These are phyloP conservation scores for Termitomyces sp. DNA, from an alignment of 768 basidiomycete species.

Conservation along the genomic window DNA sequence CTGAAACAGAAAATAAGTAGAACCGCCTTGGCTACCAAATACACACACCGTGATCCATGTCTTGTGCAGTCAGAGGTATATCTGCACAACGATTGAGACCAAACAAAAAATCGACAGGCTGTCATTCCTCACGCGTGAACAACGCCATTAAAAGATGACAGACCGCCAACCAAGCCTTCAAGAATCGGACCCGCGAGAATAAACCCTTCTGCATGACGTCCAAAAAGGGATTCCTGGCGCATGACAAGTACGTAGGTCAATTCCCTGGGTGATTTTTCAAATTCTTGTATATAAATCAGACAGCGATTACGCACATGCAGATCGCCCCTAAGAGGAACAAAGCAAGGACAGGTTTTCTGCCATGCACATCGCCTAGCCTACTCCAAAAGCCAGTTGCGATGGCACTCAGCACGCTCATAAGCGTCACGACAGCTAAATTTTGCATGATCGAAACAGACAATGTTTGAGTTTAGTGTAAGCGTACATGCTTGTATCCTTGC, in stretches of 20 bases:
- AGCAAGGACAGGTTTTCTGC: constrained; percentile 73
- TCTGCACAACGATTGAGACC: constrained; percentile 30
- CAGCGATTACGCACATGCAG: constrained; percentile 53
- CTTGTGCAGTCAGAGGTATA: constrained; percentile 52
- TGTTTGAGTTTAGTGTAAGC: constrained; percentile 6
- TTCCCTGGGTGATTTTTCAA: constrained; percentile 50
- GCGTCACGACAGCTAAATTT: constrained; percentile 58
- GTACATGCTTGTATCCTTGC: constrained; percentile 68
- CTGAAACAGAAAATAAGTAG: constrained; percentile 20
- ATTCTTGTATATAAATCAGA: neutral
- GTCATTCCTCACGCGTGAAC: constrained; percentile 59
- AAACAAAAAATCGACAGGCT: constrained; percentile 32
- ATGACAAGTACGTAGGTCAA: constrained; percentile 78
- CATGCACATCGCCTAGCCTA: constrained; percentile 69
- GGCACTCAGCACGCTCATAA: constrained; percentile 77
- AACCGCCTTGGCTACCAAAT: neutral
- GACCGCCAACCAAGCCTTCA: constrained; percentile 78
- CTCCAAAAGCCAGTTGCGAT: constrained; percentile 89
- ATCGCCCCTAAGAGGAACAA: constrained; percentile 67
- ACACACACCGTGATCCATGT: constrained; percentile 42
- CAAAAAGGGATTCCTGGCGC: constrained; percentile 43
- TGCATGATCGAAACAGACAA: constrained; percentile 3
- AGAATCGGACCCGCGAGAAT: constrained; percentile 75
- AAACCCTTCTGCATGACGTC: constrained; percentile 60
- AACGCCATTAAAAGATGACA: constrained; percentile 61